Percentiles rank a stretch among this genome's conserved stretches.
Evolutionary conservation across 148 eudicot genomes (phyloP).

Genomic region (Bassia scoparia): DNA sequence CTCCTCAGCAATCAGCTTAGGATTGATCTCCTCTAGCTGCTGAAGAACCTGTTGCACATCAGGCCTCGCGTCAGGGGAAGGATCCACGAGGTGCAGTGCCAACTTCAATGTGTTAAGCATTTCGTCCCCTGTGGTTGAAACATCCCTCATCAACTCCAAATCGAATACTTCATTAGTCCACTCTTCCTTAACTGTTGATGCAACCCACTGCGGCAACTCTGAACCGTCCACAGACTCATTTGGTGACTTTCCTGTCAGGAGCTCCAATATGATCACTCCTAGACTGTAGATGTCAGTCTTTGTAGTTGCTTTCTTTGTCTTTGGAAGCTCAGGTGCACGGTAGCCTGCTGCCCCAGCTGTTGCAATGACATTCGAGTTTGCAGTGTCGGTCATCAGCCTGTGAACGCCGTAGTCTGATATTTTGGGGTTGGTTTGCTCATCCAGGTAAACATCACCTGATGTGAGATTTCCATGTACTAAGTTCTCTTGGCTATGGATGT

Average conservation of each 20-base stretch:
- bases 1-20: constrained; percentile 25
- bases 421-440: constrained; percentile 54
- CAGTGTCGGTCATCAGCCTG: constrained; percentile 67
- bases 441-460: constrained; percentile 64
- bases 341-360: constrained; percentile 74
- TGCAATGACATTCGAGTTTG: constrained; percentile 63
- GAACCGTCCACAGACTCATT: constrained; percentile 57
- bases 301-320: constrained; percentile 55
- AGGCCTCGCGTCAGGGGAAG: constrained; percentile 64
- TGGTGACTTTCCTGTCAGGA: constrained; percentile 80
- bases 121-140: constrained; percentile 65
- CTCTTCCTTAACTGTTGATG: constrained; percentile 83
- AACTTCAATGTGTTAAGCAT: constrained; percentile 69
- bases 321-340: constrained; percentile 85
- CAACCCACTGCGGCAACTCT: constrained; percentile 88
- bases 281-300: constrained; percentile 85
- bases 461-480: constrained; percentile 72
- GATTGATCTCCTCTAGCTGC: constrained; percentile 67
- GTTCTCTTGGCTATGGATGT: constrained; percentile 62
- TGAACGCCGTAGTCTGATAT: constrained; percentile 77
- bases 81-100: constrained; percentile 82
- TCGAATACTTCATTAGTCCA: constrained; percentile 89
- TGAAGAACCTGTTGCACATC: constrained; percentile 61
- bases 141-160: constrained; percentile 73
- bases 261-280: constrained; percentile 74